Percentiles rank a stretch among this genome's conserved stretches.
Conservation (phyloP, 768 basidiomycete species). For the Thelephora aurantiotincta region DNA sequence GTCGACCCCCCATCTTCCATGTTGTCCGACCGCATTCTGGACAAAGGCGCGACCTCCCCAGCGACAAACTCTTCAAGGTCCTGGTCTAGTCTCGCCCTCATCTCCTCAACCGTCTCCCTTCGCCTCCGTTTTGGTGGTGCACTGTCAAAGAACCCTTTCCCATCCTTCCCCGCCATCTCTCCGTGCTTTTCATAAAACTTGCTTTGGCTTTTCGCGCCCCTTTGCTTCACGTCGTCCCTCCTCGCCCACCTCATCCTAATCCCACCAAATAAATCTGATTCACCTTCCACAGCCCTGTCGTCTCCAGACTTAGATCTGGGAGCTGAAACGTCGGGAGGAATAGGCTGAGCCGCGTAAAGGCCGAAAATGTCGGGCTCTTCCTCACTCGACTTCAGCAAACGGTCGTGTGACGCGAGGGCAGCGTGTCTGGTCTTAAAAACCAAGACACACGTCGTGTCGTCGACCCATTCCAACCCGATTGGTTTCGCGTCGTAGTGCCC, state of each 20-base stretch:
- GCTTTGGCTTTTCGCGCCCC: conserved; percentile 57
- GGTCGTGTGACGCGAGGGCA: conserved; percentile 37
- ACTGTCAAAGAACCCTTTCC: too few species aligned
- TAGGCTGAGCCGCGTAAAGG: conserved; percentile 46
- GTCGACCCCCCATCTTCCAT: conserved; percentile 39
- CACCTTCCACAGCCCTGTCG: conserved; percentile 39
- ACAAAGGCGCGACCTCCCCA: conserved; percentile 25
- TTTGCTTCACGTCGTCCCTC: conserved; percentile 61
- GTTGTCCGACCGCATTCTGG: conserved; percentile 58
- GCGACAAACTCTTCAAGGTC: too few species aligned
- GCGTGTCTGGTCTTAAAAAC: conserved; percentile 47
- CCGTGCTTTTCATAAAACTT: conserved; percentile 74
- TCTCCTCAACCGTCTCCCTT: too few species aligned
- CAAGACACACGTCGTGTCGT: conserved; percentile 70
- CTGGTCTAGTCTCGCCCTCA: background rate
- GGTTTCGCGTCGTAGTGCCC: conserved; percentile 66
- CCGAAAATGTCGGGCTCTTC: conserved; percentile 40
- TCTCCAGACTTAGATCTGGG: too few species aligned
- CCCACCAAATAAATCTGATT: conserved; percentile 42
- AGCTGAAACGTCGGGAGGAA: conserved; percentile 25
- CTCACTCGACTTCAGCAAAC: conserved; percentile 33
- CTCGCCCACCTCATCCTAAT: conserved; percentile 71
- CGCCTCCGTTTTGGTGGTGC: too few species aligned
- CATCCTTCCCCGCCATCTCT: conserved; percentile 44
- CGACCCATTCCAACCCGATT: conserved; percentile 74